These are phyloP conservation scores for Aspergillus cejpii DNA, from an alignment of 2,329 filamentous ascomycete species.

Conservation along the genomic window DNA sequence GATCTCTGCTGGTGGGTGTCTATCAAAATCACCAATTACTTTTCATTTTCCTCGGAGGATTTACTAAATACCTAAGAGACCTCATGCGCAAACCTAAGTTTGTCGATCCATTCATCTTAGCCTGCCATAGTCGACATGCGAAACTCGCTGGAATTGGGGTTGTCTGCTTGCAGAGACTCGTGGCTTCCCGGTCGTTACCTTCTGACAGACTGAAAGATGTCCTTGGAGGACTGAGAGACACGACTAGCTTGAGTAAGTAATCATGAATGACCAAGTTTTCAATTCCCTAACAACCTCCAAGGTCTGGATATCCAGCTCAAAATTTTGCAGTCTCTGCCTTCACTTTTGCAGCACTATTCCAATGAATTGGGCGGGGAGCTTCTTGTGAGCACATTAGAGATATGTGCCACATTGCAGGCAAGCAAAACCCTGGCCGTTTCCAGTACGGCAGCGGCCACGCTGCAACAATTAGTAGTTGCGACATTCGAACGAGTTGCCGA, in stretches of 20 bases:
- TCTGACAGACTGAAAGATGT: conserved; percentile 75
- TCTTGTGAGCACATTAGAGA: conserved; percentile 74
- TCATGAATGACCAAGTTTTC: neutral
- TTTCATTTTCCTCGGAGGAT: conserved; percentile 3
- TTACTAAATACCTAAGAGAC: conserved; percentile 51
- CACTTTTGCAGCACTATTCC: conserved; percentile 83
- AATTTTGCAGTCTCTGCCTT: conserved; percentile 84
- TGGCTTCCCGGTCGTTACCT: conserved; percentile 73
- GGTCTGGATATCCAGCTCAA: conserved; percentile 88
- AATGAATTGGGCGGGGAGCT: conserved; percentile 72
- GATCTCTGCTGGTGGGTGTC: conserved; percentile 57
- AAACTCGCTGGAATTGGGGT: conserved; percentile 86
- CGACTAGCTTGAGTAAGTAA: conserved; percentile 59
- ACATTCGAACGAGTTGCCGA: conserved; percentile 84
- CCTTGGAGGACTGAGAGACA: conserved; percentile 79
- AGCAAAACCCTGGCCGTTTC: conserved; percentile 92
- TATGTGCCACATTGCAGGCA: conserved; percentile 83
- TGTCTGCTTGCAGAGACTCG: conserved; percentile 79
- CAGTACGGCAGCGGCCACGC: conserved; percentile 90
- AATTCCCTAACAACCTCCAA: conserved; percentile 26
- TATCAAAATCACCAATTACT: neutral
- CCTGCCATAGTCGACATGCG: conserved; percentile 80
- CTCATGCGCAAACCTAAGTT: conserved; percentile 75
- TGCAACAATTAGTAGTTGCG: conserved; percentile 86
- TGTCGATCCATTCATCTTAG: conserved; percentile 87